Evolutionary conservation across 1,284 basidiomycete species (phyloP).

Genomic region (Kalmanozyma brasiliensis): DNA sequence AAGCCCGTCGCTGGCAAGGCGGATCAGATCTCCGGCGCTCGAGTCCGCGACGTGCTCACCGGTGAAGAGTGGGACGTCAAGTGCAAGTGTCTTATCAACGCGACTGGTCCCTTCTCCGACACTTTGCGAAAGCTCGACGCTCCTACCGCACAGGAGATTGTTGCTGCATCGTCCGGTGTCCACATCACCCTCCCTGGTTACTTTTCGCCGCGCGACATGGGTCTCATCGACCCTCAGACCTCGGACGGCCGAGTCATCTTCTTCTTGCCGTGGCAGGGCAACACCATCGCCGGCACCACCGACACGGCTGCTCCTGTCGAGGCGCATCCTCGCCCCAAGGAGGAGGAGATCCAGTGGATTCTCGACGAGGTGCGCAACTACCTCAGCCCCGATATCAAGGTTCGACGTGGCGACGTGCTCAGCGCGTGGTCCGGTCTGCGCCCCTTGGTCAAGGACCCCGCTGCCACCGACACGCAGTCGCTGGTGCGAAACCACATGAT

Average conservation of each 20-base stretch:
- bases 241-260: constrained; percentile 98
- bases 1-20: constrained; percentile 70
- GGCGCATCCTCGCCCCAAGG: constrained; percentile 82
- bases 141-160: constrained; percentile 83
- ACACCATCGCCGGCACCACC: constrained; percentile 96
- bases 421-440: constrained; percentile 93
- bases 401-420: constrained; percentile 94
- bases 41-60: constrained; percentile 83
- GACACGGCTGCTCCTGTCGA: constrained; percentile 84
- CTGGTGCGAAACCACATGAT: constrained; percentile 96
- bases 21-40: constrained; percentile 78
- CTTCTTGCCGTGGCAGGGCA: constrained; percentile 98
- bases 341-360: constrained; percentile 97
- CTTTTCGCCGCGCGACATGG: constrained; percentile 94
- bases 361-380: constrained; percentile 90
- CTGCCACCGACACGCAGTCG: constrained; percentile 82
- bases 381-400: constrained; percentile 89
- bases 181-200: constrained; percentile 98
- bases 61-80: constrained; percentile 84
- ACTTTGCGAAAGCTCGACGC: constrained; percentile 86
- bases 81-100: constrained; percentile 93
- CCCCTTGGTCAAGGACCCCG: constrained; percentile 87
- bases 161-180: constrained; percentile 89
- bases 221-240: constrained; percentile 92
- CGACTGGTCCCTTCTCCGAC: constrained; percentile 94